Evolutionary conservation across 306 rosid species (phyloP).

Genomic region (Mimosa bimucronata): DNA sequence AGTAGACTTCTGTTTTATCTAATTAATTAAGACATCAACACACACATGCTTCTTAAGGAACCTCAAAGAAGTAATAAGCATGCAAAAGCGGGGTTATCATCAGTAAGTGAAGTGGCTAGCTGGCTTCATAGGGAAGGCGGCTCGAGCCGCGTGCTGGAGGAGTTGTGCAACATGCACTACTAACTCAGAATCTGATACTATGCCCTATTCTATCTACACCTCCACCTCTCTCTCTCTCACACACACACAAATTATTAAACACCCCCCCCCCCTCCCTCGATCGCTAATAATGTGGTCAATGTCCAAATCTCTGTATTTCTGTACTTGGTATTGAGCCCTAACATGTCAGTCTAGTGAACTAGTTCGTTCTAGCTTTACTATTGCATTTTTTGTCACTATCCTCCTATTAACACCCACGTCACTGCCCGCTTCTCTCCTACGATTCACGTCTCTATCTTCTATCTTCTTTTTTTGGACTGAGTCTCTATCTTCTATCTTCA

Average conservation of each 20-base stretch:
- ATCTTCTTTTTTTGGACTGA: too few species aligned
- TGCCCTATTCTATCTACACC: slow-evolving; percentile 16
- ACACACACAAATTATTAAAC: too few species aligned
- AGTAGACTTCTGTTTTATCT: neutral
- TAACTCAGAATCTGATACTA: neutral
- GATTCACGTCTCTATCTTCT: neutral
- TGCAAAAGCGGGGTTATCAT: slow-evolving; percentile 1
- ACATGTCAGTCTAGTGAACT: neutral
- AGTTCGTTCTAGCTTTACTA: slow-evolving; percentile 16
- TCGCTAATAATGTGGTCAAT: neutral
- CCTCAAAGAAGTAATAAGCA: neutral
- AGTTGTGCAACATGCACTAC: neutral
- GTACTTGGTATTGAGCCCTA: slow-evolving; percentile 15
- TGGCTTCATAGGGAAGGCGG: neutral
- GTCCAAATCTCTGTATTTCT: neutral
- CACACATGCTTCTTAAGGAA: neutral
- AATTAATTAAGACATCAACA: neutral
- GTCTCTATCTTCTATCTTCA: neutral
- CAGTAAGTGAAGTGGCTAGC: neutral
- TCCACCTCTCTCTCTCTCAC: neutral
- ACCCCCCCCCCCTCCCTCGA: neutral
- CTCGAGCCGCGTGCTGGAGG: slow-evolving; percentile 15
- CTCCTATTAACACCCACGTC: neutral
- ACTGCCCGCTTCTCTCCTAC: neutral
- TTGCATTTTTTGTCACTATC: slow-evolving; percentile 16